phyloP scores from a whole-genome alignment of 768 basidiomycete species.

The Amyloporia xantha region DNA sequence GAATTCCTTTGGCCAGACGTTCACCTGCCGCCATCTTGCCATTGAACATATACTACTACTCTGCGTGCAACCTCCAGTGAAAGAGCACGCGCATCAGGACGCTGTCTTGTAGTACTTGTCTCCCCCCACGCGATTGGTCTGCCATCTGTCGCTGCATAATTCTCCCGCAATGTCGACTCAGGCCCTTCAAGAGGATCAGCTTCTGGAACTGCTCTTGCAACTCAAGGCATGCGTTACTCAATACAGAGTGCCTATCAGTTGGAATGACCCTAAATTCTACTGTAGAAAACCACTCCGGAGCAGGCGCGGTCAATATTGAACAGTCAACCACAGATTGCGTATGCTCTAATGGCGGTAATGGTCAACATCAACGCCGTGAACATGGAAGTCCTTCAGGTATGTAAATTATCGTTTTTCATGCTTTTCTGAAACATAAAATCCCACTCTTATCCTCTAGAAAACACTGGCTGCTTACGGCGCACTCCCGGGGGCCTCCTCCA shows the following conservation, averaged over 20 bases:
- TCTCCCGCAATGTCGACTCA: conserved; percentile 40
- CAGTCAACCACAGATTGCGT: conserved; percentile 68
- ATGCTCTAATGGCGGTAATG: conserved; percentile 72
- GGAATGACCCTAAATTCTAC: background rate
- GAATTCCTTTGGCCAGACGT: too few relatives aligned
- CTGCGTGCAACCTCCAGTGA: too few relatives aligned
- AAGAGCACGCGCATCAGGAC: too few relatives aligned
- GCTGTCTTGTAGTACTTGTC: too few relatives aligned
- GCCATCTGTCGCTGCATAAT: too few relatives aligned
- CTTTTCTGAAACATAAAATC: background rate
- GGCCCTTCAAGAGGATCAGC: conserved; percentile 53
- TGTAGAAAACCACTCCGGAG: conserved; percentile 67
- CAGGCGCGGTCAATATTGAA: conserved; percentile 65
- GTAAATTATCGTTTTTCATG: conserved; percentile 4
- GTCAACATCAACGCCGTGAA: conserved; percentile 71
- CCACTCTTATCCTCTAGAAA: conserved; percentile 35
- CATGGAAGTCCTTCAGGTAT: conserved; percentile 69
- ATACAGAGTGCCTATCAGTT: too few relatives aligned
- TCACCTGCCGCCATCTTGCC: too few relatives aligned
- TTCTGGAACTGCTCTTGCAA: conserved; percentile 69
- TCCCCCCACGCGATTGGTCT: too few relatives aligned
- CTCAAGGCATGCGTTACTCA: conserved; percentile 45
- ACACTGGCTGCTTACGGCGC: conserved; percentile 50
- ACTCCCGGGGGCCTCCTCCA: conserved; percentile 19
- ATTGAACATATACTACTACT: too few relatives aligned